Conservation (phyloP, 768 basidiomycete genomes). For the Bullera alba region DNA sequence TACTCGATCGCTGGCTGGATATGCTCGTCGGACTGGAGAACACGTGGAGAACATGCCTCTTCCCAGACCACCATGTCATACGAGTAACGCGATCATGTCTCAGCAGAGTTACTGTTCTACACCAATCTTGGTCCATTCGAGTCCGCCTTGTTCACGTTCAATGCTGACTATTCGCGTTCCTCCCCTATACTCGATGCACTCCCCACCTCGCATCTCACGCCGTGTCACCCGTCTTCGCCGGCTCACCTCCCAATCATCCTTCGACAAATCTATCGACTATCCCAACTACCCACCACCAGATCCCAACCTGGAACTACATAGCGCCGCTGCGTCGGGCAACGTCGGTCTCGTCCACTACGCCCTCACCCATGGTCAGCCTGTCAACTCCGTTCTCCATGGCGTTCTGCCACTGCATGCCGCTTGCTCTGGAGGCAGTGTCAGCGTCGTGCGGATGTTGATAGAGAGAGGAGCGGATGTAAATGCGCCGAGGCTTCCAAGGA, state of each 20-base stretch:
- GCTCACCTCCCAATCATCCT: too few relatives aligned
- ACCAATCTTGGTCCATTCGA: too few relatives aligned
- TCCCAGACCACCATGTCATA: too few relatives aligned
- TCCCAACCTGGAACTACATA: slow-evolving; percentile 50
- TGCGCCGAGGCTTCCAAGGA: slow-evolving; percentile 61
- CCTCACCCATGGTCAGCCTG: slow-evolving; percentile 84
- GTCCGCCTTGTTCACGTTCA: too few relatives aligned
- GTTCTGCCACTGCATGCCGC: slow-evolving; percentile 96
- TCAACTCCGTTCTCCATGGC: slow-evolving; percentile 92
- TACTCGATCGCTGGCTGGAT: too few relatives aligned
- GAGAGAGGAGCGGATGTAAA: slow-evolving; percentile 97
- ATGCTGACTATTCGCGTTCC: too few relatives aligned
- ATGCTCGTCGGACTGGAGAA: too few relatives aligned
- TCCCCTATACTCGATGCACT: not conserved
- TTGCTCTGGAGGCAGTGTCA: slow-evolving; percentile 78
- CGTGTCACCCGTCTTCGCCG: not conserved
- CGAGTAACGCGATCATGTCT: too few relatives aligned
- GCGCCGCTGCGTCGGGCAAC: slow-evolving; percentile 60
- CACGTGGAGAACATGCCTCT: too few relatives aligned
- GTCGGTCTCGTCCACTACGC: slow-evolving; percentile 57
- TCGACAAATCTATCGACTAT: too few relatives aligned
- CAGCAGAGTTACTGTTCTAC: too few relatives aligned
- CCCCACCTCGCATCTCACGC: not conserved
- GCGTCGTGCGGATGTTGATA: slow-evolving; percentile 79
- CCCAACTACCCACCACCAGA: slow-evolving; percentile 21